Percentiles rank a stretch among this genome's conserved stretches.
These are phyloP conservation scores for Phragmites australis DNA, from an alignment of 176 grass and related monocot genomes.

Conservation along the genomic window DNA sequence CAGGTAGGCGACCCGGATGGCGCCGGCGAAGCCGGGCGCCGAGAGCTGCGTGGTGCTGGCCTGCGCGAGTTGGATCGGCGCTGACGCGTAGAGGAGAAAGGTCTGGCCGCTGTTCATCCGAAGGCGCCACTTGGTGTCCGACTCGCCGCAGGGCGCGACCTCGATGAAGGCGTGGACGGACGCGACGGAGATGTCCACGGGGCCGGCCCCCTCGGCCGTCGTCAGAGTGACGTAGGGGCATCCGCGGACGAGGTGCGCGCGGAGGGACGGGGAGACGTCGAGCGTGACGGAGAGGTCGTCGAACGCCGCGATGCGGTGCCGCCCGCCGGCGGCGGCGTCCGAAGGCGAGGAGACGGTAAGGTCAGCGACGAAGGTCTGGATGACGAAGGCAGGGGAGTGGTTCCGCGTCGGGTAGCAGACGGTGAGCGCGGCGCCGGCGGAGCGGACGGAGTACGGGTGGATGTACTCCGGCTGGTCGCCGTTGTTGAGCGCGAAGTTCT, in stretches of 20 bases:
- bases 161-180: constrained; percentile 80
- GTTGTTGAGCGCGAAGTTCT: constrained; percentile 89
- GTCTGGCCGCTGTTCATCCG: constrained; percentile 87
- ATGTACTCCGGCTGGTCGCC: constrained; percentile 96
- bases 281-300: constrained; percentile 92
- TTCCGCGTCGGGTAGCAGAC: constrained; percentile 73
- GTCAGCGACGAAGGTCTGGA: constrained; percentile 85
- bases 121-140: constrained; percentile 68
- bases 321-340: neutral
- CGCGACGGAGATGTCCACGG: constrained; percentile 59
- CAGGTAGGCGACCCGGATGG: constrained; percentile 63
- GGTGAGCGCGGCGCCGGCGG: constrained; percentile 50
- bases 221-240: constrained; percentile 77
- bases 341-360: constrained; percentile 66
- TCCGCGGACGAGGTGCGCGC: constrained; percentile 78
- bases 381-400: constrained; percentile 56
- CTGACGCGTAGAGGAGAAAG: constrained; percentile 83
- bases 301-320: constrained; percentile 63
- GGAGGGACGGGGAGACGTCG: constrained; percentile 65
- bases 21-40: constrained; percentile 53
- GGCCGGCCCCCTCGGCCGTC: constrained; percentile 37
- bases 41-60: constrained; percentile 46
- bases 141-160: constrained; percentile 40
- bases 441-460: constrained; percentile 81
- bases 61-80: constrained; percentile 55